Evolutionary conservation across 1,284 basidiomycete species (phyloP).

Genomic region (Boletus mariae): DNA sequence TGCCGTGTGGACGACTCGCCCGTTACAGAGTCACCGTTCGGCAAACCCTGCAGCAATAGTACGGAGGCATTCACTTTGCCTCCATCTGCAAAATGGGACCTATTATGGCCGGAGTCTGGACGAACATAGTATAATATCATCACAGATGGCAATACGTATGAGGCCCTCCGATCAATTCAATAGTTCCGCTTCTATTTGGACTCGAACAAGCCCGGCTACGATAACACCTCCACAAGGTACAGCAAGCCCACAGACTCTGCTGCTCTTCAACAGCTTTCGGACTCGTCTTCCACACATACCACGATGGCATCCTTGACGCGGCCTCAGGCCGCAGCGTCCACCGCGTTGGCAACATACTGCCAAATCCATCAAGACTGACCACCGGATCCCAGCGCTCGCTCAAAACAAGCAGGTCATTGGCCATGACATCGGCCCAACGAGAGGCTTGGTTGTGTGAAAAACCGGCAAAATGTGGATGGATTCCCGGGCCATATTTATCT

Average conservation of each 20-base stretch:
- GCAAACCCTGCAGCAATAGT: no score
- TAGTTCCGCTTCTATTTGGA: background rate
- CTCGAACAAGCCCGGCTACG: background rate
- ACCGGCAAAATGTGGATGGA: background rate
- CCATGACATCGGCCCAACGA: background rate
- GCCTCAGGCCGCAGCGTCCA: background rate
- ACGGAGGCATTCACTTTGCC: no score
- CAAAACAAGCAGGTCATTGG: background rate
- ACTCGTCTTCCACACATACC: background rate
- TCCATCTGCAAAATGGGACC: no score
- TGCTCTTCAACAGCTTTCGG: background rate
- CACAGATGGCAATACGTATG: background rate
- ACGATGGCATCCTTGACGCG: background rate
- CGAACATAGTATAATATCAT: no score
- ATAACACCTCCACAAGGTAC: background rate
- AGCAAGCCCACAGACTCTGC: background rate
- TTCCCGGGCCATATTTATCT: no score
- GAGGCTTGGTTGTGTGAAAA: background rate
- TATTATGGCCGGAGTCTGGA: no score
- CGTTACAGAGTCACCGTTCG: no score
- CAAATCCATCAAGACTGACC: background rate
- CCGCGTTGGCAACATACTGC: background rate
- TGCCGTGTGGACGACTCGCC: no score
- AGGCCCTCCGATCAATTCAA: background rate
- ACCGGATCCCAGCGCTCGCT: background rate